Base-by-base conservation (phyloP, 805 yeast genomes). In the Candida manassasensis region DNA sequence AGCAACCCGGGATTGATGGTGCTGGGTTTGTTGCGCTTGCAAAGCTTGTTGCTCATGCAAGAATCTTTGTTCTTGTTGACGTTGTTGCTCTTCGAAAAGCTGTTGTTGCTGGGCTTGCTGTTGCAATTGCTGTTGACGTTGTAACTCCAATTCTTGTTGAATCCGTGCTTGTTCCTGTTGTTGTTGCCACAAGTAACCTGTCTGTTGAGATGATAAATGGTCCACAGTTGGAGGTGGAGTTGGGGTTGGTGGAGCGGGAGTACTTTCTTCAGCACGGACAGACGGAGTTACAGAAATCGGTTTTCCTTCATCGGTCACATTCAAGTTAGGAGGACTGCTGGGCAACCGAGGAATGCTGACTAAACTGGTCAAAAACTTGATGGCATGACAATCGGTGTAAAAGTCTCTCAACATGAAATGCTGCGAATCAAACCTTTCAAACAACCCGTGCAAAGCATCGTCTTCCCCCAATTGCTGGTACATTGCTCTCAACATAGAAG, bases 401-500 rank as follows among this genome's bases (percentile, higher is more conserved):
- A 90, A 87, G 48, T 85, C 90, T 52, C 79, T 77, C 35, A 90
- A 62, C 36, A 73, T 64, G 52, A 77, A 84, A 47, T 79, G 83
- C 55, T 87, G 95, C 13, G 81, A 68, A 45, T 71, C 71, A 51
- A 81, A 90, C 35, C 90, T 69, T 25, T 79, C 79, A 43, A 79
- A 69, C 43, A 90, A 68, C 3, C 93, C 90, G 45, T 73, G 75
- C 43, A 90, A 66, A 1, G 87, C 90, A 4, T 82, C 95, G 14
- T 75, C 84, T 19, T 77, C 80, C 39, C 81, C 79, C 42, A 84
- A 74, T 48, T 85, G 71, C 48, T 76, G 76, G 50, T 84, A 77
- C 77, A 90, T 71, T 0, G 95, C 97, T 45, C 96, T 75, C 40
- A 90, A 64, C 97, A 90, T 89, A 7, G 95, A 81, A 2, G 86